These are phyloP conservation scores for Neoascochyta sp. DNA, from an alignment of 2,329 filamentous ascomycete genomes.

Conservation along the genomic window DNA sequence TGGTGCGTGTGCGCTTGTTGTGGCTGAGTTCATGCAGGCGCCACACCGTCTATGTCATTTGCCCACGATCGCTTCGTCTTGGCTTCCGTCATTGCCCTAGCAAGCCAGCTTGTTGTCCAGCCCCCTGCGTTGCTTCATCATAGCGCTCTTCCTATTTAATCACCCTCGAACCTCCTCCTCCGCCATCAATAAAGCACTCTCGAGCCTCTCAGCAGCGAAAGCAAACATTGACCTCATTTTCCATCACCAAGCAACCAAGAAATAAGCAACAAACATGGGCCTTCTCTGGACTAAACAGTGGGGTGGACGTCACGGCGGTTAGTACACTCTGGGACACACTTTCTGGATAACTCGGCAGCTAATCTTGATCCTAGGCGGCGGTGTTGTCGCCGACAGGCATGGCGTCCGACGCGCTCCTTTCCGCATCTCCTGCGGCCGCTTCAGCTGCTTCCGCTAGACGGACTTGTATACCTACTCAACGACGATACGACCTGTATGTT, in stretches of 20 bases:
- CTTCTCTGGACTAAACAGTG: slow-evolving; percentile 48
- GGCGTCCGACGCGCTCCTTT: slow-evolving; percentile 51
- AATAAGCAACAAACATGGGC: slow-evolving; percentile 36
- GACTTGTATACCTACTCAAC: slow-evolving; percentile 8
- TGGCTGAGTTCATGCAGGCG: too few species aligned
- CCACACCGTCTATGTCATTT: too few species aligned
- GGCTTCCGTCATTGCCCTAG: slow-evolving; percentile 7
- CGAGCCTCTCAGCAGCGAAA: too few species aligned
- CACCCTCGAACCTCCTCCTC: slow-evolving; percentile 1
- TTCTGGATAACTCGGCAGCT: slow-evolving; percentile 14
- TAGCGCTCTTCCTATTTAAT: slow-evolving; percentile 15
- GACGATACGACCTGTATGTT: slow-evolving; percentile 26
- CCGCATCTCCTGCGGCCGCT: slow-evolving; percentile 48
- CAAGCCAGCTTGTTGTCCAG: slow-evolving; percentile 9
- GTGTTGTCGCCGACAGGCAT: slow-evolving; percentile 51
- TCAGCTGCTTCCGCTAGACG: slow-evolving; percentile 53
- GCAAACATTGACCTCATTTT: too few species aligned
- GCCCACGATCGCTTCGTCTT: too few species aligned
- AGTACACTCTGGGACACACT: slow-evolving; percentile 12
- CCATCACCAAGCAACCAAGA: slow-evolving; percentile 9
- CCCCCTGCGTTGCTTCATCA: slow-evolving; percentile 14
- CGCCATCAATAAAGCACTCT: too few species aligned
- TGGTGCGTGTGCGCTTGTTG: too few species aligned
- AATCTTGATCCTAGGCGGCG: slow-evolving; percentile 41
- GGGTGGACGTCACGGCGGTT: slow-evolving; percentile 44